phyloP scores from a whole-genome alignment of 2,329 filamentous ascomycete genomes.

The Paecilomyces variotii region DNA sequence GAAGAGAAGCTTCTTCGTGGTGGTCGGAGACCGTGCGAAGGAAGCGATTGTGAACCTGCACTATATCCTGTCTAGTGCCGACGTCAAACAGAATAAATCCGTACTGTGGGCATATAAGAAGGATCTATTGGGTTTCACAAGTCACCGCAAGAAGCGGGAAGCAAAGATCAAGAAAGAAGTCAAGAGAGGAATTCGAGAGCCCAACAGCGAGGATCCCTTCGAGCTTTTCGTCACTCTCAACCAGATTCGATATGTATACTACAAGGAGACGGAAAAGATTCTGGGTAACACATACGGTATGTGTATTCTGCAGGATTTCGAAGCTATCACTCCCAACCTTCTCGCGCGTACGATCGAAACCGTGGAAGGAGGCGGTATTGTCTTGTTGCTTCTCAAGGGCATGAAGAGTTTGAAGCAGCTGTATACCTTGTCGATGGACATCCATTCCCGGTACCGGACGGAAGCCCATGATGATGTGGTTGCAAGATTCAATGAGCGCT shows the following conservation, averaged over 20 bases:
- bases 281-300: slow-evolving; percentile 96
- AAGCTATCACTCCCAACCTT: slow-evolving; percentile 94
- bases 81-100: slow-evolving; percentile 91
- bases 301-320: slow-evolving; percentile 97
- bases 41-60: slow-evolving; percentile 94
- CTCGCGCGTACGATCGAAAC: slow-evolving; percentile 93
- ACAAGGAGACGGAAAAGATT: slow-evolving; percentile 99
- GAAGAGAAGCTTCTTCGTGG: slow-evolving; percentile 96
- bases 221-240: slow-evolving; percentile 94
- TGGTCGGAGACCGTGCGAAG: slow-evolving; percentile 89
- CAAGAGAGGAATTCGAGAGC: slow-evolving; percentile 85
- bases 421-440: slow-evolving; percentile 95
- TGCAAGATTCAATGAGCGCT: slow-evolving; percentile 94
- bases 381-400: slow-evolving; percentile 83
- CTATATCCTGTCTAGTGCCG: slow-evolving; percentile 82
- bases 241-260: slow-evolving; percentile 98
- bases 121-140: slow-evolving; percentile 88
- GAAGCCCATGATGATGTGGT: slow-evolving; percentile 94
- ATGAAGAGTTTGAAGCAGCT: slow-evolving; percentile 97
- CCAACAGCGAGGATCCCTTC: slow-evolving; percentile 89
- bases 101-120: slow-evolving; percentile 99
- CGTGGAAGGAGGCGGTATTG: slow-evolving; percentile 89
- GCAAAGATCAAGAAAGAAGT: slow-evolving; percentile 98
- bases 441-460: slow-evolving; percentile 91
- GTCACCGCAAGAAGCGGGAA: slow-evolving; percentile 96